Evolutionary conservation across 129 eudicot genomes (phyloP).

Genomic region (Lactuca saligna): DNA sequence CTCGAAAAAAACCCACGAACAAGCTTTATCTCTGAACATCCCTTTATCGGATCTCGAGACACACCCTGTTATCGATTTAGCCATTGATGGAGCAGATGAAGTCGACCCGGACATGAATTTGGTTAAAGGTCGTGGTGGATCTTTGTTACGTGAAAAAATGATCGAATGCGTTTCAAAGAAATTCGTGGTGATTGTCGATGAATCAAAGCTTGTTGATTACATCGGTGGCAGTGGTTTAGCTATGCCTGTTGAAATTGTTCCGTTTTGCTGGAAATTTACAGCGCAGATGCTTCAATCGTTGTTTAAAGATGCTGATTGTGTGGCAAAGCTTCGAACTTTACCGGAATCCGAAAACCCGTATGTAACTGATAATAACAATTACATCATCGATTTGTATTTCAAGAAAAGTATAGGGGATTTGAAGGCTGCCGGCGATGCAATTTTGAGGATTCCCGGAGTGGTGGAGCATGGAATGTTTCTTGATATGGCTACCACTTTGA

Average conservation of each 20-base stretch:
- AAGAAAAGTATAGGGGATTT: conserved; percentile 70
- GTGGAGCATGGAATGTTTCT: conserved; percentile 94
- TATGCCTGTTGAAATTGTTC: conserved; percentile 82
- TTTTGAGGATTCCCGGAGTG: conserved; percentile 82
- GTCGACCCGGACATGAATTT: conserved; percentile 40
- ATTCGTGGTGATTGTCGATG: conserved; percentile 74
- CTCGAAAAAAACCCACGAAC: conserved; percentile 65
- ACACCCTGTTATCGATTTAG: conserved; percentile 70
- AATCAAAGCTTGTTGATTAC: conserved; percentile 61
- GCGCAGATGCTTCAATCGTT: conserved; percentile 43
- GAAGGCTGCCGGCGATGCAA: conserved; percentile 67
- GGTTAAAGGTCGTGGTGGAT: conserved; percentile 91
- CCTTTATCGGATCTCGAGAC: conserved; percentile 78
- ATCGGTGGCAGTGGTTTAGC: conserved; percentile 84
- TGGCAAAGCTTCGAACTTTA: conserved; percentile 55
- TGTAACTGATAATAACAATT: conserved; percentile 81
- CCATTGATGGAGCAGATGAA: conserved; percentile 73
- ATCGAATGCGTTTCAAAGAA: conserved; percentile 71
- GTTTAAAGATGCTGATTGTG: conserved; percentile 68
- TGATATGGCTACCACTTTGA: conserved; percentile 76
- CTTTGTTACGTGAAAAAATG: conserved; percentile 82
- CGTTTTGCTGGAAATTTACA: conserved; percentile 79
- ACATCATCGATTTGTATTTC: conserved; percentile 75
- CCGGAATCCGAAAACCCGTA: conserved; percentile 38
- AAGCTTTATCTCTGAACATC: conserved; percentile 56